phyloP scores from a whole-genome alignment of 768 basidiomycete species.

The Collybia nuda region DNA sequence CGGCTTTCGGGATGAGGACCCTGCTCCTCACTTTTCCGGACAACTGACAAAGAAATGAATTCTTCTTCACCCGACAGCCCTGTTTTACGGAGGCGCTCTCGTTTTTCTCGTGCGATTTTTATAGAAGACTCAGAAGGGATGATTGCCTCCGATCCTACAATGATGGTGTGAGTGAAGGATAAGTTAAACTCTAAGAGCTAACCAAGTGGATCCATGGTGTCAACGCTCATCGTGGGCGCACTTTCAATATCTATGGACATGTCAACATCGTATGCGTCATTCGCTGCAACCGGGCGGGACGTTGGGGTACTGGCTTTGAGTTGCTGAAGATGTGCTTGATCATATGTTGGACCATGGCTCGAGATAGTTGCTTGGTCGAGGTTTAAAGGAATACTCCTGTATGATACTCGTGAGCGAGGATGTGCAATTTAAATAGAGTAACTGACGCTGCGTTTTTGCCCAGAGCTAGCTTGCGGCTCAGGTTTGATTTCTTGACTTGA shows the following conservation, averaged over 20 bases:
- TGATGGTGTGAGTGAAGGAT: not conserved
- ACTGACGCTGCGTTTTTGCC: slow-evolving; percentile 54
- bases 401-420: slow-evolving; percentile 13
- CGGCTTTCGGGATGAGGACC: slow-evolving; percentile 88
- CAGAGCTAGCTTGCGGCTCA: slow-evolving; percentile 66
- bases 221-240: slow-evolving; percentile 30
- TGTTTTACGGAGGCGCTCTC: slow-evolving; percentile 62
- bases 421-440: slow-evolving; percentile 1
- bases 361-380: slow-evolving; percentile 60
- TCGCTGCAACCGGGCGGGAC: slow-evolving; percentile 40
- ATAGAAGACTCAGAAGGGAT: slow-evolving; percentile 77
- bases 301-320: slow-evolving; percentile 77
- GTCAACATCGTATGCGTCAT: slow-evolving; percentile 50
- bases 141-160: slow-evolving; percentile 31
- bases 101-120: slow-evolving; percentile 69
- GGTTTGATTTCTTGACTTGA: slow-evolving; percentile 76
- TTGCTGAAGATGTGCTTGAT: slow-evolving; percentile 70
- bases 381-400: slow-evolving; percentile 43
- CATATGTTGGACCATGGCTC: slow-evolving; percentile 62
- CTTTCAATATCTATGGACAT: slow-evolving; percentile 49
- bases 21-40: slow-evolving; percentile 50
- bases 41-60: slow-evolving; percentile 76
- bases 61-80: slow-evolving; percentile 56
- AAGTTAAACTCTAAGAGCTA: slow-evolving; percentile 4
- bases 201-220: slow-evolving; percentile 29